These are phyloP conservation scores for Musa beccarii DNA, from an alignment of 176 grass and related monocot species.

Conservation along the genomic window DNA sequence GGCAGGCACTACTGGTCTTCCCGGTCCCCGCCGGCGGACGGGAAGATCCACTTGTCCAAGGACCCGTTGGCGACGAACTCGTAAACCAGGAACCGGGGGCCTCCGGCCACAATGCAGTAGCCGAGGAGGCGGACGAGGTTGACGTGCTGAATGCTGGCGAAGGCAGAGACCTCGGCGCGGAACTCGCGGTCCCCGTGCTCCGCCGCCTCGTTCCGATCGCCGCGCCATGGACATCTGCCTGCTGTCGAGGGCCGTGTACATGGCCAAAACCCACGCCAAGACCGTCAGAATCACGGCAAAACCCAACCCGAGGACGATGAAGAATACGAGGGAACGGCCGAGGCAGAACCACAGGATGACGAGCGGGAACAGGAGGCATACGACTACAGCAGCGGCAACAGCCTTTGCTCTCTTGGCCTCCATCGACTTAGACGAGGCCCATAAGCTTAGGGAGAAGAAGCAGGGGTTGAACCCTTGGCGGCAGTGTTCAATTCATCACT, in stretches of 20 bases:
- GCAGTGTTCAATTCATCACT: too few relatives aligned
- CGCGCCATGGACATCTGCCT: conserved; percentile 10
- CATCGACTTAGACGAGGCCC: background rate
- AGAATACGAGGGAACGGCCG: conserved; percentile 6
- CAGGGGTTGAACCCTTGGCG: too few relatives aligned
- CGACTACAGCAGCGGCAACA: background rate
- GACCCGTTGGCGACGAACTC: conserved; percentile 49
- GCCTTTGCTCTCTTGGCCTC: background rate
- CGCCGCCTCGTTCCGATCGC: conserved; percentile 17
- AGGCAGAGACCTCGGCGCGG: conserved; percentile 29
- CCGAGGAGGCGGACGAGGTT: conserved; percentile 46
- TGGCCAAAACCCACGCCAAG: conserved; percentile 8
- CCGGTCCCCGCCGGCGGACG: conserved; percentile 4
- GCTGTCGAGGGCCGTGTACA: background rate
- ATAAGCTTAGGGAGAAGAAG: too few relatives aligned
- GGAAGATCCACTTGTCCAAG: conserved; percentile 50
- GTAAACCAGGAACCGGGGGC: conserved; percentile 37
- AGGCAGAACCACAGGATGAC: conserved; percentile 21
- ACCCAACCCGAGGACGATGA: background rate
- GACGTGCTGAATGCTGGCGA: conserved; percentile 42
- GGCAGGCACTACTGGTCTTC: conserved; percentile 14
- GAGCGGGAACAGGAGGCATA: background rate
- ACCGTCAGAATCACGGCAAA: conserved; percentile 2
- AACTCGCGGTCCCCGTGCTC: conserved; percentile 32
- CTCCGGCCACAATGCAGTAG: conserved; percentile 27